Evolutionary conservation across 495 filamentous ascomycete species (phyloP), one percentile per base, ranked within the genome.

Genomic region (Podospora appendiculata): DNA sequence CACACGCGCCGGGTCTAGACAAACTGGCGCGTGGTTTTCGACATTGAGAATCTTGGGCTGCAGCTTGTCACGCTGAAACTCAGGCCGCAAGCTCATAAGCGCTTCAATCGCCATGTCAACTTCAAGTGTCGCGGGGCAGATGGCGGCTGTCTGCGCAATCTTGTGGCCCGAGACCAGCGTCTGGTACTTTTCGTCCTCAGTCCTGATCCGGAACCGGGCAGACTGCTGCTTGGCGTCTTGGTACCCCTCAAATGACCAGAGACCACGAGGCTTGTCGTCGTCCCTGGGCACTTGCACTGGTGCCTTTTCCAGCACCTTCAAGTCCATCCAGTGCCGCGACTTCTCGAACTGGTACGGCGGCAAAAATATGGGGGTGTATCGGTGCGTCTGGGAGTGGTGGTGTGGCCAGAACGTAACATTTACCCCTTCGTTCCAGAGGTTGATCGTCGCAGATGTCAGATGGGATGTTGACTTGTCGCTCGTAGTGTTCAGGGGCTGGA

Each of bases 71-170:
- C 44, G 36, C n/a, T 43, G 17, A n/a, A 40, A 42, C 25, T 52
- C 48, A 19, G 39, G 41, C 11, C 41, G 17, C 17, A 47, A 47
- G 18, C 44, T 32, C 17, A 42, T 6, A 38, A 36, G 32, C 19
- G 18, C 45, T 18, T 18, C 32, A 9, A 18, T 18, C 0, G 65
- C 69, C 32, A 75, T 69, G 25, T 74, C 71, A 0, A 77, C 50
- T 46, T 73, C 48, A 0, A 78, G n/a, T 0, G 73, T 76, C 1
- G 67, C 70, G 0, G 77, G 78, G 17, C 72, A 77, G 7, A 78
- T 69, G 1, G 73, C 72, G 19, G 7, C 25, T 25, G 25, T 10
- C 10, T 36, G 36, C 6, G 38, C 38, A 32, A 50, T 36, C 12
- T n/a, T 14, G 38, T 50, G 48, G 9, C 48, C 48, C 12, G 18